These are phyloP conservation scores for Sesbania bispinosa DNA, from an alignment of 306 rosid genomes.

Conservation along the genomic window DNA sequence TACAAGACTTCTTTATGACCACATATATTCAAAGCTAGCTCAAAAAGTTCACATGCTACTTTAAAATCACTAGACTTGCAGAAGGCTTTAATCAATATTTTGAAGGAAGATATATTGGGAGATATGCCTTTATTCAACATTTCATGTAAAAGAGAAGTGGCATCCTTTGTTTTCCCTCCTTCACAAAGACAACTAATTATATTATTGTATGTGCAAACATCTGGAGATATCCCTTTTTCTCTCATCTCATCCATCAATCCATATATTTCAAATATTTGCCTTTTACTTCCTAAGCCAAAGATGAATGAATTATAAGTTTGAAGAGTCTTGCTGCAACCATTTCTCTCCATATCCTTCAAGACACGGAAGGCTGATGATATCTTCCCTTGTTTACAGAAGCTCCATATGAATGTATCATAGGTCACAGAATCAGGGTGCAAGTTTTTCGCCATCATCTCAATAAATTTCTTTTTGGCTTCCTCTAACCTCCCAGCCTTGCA, in stretches of 20 bases:
- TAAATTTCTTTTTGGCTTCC: constrained; percentile 81
- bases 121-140: constrained; percentile 80
- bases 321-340: constrained; percentile 83
- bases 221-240: constrained; percentile 71
- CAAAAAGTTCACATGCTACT: constrained; percentile 60
- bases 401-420: constrained; percentile 58
- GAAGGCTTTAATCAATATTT: constrained; percentile 67
- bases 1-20: constrained; percentile 79
- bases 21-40: constrained; percentile 55
- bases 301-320: constrained; percentile 90
- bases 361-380: constrained; percentile 89
- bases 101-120: constrained; percentile 74
- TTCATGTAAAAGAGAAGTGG: constrained; percentile 80
- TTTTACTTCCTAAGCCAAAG: constrained; percentile 63
- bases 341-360: constrained; percentile 93
- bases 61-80: constrained; percentile 67
- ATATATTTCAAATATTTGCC: constrained; percentile 80
- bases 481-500: constrained; percentile 83
- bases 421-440: constrained; percentile 71
- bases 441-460: constrained; percentile 75
- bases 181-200: constrained; percentile 71
- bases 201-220: constrained; percentile 71
- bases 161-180: constrained; percentile 69
- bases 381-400: constrained; percentile 78
- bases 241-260: constrained; percentile 94